Evolutionary conservation across 768 basidiomycete genomes (phyloP).

Genomic region (Rhizopogon roseolus): DNA sequence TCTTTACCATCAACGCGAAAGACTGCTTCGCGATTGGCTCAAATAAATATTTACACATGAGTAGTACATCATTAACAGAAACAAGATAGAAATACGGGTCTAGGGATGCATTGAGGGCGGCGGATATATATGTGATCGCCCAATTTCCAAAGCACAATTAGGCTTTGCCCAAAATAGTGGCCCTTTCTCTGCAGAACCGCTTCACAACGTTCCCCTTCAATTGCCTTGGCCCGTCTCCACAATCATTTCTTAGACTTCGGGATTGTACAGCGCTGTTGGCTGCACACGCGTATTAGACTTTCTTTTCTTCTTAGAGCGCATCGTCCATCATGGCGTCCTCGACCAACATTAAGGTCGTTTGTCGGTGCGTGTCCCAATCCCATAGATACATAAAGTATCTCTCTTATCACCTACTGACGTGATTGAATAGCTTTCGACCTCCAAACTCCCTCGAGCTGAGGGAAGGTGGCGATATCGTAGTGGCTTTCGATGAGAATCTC

Average conservation of each 20-base stretch:
- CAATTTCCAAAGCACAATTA: no score
- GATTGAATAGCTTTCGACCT: conserved; percentile 76
- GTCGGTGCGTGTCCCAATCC: conserved; percentile 63
- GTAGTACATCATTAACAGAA: no score
- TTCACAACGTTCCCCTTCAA: background rate
- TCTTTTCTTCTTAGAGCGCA: conserved; percentile 15
- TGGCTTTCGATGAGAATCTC: conserved; percentile 81
- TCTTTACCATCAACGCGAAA: no score
- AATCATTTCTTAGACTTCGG: conserved; percentile 6
- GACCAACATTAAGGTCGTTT: conserved; percentile 97
- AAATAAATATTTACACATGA: no score
- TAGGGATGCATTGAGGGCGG: no score
- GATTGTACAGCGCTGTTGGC: conserved; percentile 15
- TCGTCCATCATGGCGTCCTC: conserved; percentile 58
- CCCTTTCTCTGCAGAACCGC: background rate
- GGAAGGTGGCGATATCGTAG: conserved; percentile 87
- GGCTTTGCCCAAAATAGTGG: no score
- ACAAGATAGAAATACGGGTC: no score
- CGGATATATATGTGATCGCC: no score
- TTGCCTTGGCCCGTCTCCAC: background rate
- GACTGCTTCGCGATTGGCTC: no score
- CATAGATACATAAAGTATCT: background rate
- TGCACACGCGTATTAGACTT: conserved; percentile 9
- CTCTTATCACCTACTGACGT: conserved; percentile 5
- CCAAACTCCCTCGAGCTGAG: conserved; percentile 87